These are phyloP conservation scores for Heterobasidion occidentale DNA, from an alignment of 1,284 basidiomycete genomes.

Conservation along the genomic window DNA sequence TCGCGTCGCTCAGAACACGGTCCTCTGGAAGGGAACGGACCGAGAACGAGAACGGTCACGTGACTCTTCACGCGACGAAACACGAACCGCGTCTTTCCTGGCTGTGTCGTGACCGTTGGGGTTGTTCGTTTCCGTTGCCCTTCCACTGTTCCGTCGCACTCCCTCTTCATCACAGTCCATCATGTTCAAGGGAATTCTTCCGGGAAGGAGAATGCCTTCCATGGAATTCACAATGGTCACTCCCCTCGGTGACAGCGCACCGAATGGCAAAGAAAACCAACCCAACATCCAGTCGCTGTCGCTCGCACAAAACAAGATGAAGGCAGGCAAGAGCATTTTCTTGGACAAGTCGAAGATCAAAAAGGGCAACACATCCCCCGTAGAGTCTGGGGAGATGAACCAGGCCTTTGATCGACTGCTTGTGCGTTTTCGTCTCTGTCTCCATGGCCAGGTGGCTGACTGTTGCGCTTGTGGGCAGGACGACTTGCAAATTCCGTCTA, in stretches of 20 bases:
- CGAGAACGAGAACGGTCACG: slow-evolving; percentile 3
- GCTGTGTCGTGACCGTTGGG: not conserved
- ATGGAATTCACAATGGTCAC: slow-evolving; percentile 69
- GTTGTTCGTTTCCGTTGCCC: not conserved
- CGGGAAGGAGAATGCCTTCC: slow-evolving; percentile 52
- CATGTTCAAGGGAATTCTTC: slow-evolving; percentile 74
- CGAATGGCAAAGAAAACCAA: slow-evolving; percentile 56
- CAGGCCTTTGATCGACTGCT: slow-evolving; percentile 69
- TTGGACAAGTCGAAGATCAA: slow-evolving; percentile 22
- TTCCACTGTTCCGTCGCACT: not conserved
- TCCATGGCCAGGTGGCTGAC: not conserved
- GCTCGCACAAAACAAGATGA: slow-evolving; percentile 8
- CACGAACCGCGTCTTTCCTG: slow-evolving; percentile 11
- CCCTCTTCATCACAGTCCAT: slow-evolving; percentile 6
- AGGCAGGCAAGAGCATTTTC: slow-evolving; percentile 14
- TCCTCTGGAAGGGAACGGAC: not conserved
- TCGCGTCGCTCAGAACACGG: no score
- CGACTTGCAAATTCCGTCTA: slow-evolving; percentile 76
- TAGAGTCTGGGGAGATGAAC: slow-evolving; percentile 37
- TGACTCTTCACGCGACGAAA: slow-evolving; percentile 6
- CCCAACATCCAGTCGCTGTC: slow-evolving; percentile 24
- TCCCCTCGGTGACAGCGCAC: slow-evolving; percentile 32
- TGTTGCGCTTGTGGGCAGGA: slow-evolving; percentile 37
- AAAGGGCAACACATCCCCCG: slow-evolving; percentile 27
- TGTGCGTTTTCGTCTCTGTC: slow-evolving; percentile 29